A percentile compares a stretch with the other conserved stretches of the same genome.
Evolutionary conservation across 2,329 filamentous ascomycete species (phyloP).

Genomic region (Chaetomium globosum): DNA sequence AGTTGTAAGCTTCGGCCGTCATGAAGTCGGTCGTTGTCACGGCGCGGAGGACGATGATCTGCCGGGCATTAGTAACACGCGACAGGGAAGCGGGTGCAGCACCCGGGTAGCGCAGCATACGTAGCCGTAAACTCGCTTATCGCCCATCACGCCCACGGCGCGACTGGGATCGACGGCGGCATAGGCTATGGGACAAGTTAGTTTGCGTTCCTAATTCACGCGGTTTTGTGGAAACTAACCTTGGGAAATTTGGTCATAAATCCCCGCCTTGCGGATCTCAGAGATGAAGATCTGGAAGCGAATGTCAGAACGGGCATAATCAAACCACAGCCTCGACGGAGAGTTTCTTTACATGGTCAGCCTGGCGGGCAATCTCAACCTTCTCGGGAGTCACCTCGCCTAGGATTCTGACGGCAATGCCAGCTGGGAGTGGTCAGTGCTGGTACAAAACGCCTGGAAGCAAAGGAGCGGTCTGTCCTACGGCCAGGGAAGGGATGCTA

Average conservation of each 20-base stretch:
- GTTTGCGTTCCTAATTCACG: not conserved
- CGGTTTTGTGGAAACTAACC: slow-evolving; percentile 11
- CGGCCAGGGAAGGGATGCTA: slow-evolving; percentile 40
- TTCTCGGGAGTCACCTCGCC: slow-evolving; percentile 81
- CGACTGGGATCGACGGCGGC: slow-evolving; percentile 49
- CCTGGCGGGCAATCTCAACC: slow-evolving; percentile 76
- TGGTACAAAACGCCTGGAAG: not conserved
- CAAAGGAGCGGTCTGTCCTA: slow-evolving; percentile 8
- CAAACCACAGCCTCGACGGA: not conserved
- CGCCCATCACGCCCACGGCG: slow-evolving; percentile 56
- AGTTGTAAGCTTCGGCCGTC: slow-evolving; percentile 61
- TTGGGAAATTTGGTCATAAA: slow-evolving; percentile 64
- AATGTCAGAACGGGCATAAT: slow-evolving; percentile 13
- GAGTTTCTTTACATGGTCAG: slow-evolving; percentile 54
- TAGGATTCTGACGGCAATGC: slow-evolving; percentile 75
- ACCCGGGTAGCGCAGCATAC: slow-evolving; percentile 32
- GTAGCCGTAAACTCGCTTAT: slow-evolving; percentile 62
- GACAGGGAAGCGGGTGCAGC: slow-evolving; percentile 33
- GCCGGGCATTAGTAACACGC: slow-evolving; percentile 37
- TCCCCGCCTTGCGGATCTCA: slow-evolving; percentile 70
- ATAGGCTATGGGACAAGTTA: slow-evolving; percentile 42
- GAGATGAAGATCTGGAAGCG: slow-evolving; percentile 66
- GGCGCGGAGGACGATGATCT: slow-evolving; percentile 49
- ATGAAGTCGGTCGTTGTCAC: slow-evolving; percentile 66
- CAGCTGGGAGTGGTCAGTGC: slow-evolving; percentile 38